phyloP scores from a whole-genome alignment of 1,284 basidiomycete genomes.

The Puccinia polysora region DNA sequence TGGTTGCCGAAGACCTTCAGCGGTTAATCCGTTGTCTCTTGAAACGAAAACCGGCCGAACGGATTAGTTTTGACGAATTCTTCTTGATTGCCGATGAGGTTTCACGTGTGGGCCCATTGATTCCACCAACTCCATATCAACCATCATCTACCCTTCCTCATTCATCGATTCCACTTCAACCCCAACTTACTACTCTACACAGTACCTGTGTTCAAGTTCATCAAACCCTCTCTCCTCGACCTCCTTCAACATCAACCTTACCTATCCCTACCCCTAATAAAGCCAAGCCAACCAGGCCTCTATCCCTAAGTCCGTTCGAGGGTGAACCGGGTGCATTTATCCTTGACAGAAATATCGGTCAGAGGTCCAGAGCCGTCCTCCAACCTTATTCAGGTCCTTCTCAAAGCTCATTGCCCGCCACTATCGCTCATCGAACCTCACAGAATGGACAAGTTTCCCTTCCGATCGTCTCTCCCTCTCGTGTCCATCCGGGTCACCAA shows the following conservation, averaged over 20 bases:
- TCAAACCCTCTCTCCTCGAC: neutral
- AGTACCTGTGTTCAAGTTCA: neutral
- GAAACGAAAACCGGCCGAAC: slow-evolving; percentile 75
- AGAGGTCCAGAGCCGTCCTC: slow-evolving; percentile 62
- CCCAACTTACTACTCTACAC: slow-evolving; percentile 7
- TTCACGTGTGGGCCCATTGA: slow-evolving; percentile 28
- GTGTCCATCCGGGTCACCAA: neutral
- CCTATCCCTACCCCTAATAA: slow-evolving; percentile 25
- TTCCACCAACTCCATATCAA: neutral
- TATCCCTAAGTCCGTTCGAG: slow-evolving; percentile 23
- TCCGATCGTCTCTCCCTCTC: neutral
- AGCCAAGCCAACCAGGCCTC: neutral
- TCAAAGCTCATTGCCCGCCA: slow-evolving; percentile 45
- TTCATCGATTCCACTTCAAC: slow-evolving; percentile 2
- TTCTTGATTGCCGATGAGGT: slow-evolving; percentile 61
- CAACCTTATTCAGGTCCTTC: slow-evolving; percentile 53
- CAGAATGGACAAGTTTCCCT: neutral
- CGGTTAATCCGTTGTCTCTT: slow-evolving; percentile 75
- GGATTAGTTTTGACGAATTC: slow-evolving; percentile 87
- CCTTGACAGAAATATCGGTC: neutral
- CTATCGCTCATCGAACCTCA: slow-evolving; percentile 13
- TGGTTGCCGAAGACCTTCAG: slow-evolving; percentile 79
- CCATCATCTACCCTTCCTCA: slow-evolving; percentile 2
- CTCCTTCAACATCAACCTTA: slow-evolving; percentile 29
- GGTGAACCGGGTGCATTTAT: slow-evolving; percentile 39